Base-by-base conservation (phyloP, 2,329 filamentous ascomycete genomes). In the Epichloe coenophiala region DNA sequence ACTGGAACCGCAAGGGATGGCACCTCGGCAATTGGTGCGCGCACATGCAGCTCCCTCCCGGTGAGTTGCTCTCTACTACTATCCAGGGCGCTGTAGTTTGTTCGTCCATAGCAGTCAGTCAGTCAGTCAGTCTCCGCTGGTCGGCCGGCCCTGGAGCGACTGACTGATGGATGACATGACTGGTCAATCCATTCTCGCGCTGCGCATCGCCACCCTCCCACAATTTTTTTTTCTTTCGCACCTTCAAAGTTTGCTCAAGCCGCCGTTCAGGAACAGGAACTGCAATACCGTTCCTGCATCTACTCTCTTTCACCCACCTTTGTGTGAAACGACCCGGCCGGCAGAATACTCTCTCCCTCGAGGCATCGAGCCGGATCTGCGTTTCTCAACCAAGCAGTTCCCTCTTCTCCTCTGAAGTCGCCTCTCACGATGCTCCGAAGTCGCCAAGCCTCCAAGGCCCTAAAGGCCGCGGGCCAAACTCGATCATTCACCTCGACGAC, bases 351-450 rank as follows among this genome's bases (percentile, higher is more conserved):
- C 17, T 17, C 19, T 19, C 21, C 9, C 8, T 12, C 19, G 40
- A 42, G 40, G n/a, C 33, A 39, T 37, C 9, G 45, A 15, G 12
- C 21, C 5, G 19, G 23, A 44, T 31, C 6, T 13, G 39, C 39
- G 4, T 1, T n/a, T 4, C 15, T 8, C 12, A 13, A 38, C 2
- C 13, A 41, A 17, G 39, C 39, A 41, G 4, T 19, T 17, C 2
- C 41, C 12, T 13, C 21, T 12, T 36, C 23, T 47, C 45, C 19
- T 39, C 17, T 17, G 1, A 27, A 9, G 7, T 21, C 13, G 35
- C 36, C 36, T 21, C 23, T 54, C 62, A 63, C 59, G 56, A 77
- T 77, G 74, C 71, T 77, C 59, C 73, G 73, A 59, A 68, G 63
- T 58, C 68, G 72, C 60, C 70, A 71, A 59, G 69, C 72, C 53